Conservation (phyloP, 495 filamentous ascomycete genomes). For the Trichoderma reesei region DNA sequence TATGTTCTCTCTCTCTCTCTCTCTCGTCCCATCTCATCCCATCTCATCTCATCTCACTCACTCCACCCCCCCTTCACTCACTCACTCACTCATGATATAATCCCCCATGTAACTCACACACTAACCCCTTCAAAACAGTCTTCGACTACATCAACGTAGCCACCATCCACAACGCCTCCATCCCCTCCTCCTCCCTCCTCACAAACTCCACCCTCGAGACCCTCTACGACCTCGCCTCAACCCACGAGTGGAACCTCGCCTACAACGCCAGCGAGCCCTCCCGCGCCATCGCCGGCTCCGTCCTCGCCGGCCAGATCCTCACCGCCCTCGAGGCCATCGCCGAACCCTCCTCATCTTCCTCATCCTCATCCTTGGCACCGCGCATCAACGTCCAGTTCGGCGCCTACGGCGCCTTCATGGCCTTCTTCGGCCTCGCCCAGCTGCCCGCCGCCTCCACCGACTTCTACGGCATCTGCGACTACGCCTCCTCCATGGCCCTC, state of each 20-base stretch:
- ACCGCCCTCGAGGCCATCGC: constrained; percentile 53
- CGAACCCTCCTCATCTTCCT: constrained; percentile 5
- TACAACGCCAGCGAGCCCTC: constrained; percentile 32
- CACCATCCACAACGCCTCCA: constrained; percentile 56
- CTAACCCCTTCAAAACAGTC: constrained; percentile 25
- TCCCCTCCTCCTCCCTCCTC: constrained; percentile 40
- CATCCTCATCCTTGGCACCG: constrained; percentile 26
- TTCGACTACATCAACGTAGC: constrained; percentile 71
- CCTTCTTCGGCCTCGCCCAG: constrained; percentile 61
- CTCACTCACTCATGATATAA: too few species aligned
- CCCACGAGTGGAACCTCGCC: constrained; percentile 58
- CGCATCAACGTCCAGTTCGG: constrained; percentile 57
- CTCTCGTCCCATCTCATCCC: too few species aligned
- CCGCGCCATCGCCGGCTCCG: constrained; percentile 44
- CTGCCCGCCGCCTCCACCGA: constrained; percentile 45
- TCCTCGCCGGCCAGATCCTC: constrained; percentile 57
- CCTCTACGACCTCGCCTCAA: constrained; percentile 55
- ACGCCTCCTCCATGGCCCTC: constrained; percentile 55
- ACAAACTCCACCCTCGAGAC: constrained; percentile 40
- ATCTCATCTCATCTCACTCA: too few species aligned
- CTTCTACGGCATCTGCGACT: constrained; percentile 62
- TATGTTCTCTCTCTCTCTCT: constrained; percentile 13
- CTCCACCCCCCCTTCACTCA: too few species aligned
- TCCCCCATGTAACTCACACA: too few species aligned
- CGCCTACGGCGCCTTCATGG: constrained; percentile 58